A percentile compares a stretch with the other conserved stretches of the same genome.
Conservation (phyloP, 495 filamentous ascomycete genomes). For the Thozetella sp. region DNA sequence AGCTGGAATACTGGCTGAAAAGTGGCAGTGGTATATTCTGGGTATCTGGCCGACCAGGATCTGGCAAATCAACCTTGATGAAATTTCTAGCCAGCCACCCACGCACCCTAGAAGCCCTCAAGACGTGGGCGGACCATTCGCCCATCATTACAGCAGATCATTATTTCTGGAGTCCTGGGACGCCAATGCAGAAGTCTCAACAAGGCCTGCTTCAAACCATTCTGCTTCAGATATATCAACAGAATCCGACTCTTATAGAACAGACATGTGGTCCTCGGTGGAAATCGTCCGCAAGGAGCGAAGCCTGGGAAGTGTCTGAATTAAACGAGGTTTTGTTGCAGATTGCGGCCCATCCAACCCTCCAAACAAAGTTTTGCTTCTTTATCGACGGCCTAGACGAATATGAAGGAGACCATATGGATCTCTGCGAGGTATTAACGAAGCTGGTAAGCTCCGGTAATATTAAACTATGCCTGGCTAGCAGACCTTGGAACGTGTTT, state of each 20-base stretch:
- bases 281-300: neutral
- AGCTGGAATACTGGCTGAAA: slow-evolving; percentile 21
- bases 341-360: neutral
- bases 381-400: no score
- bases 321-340: neutral
- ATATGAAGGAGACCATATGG: slow-evolving; percentile 9
- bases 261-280: neutral
- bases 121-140: slow-evolving; percentile 18
- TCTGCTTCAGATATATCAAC: slow-evolving; percentile 31
- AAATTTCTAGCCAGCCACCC: slow-evolving; percentile 23
- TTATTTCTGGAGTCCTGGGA: slow-evolving; percentile 44
- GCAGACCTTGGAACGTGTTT: slow-evolving; percentile 45
- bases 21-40: slow-evolving; percentile 23
- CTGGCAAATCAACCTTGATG: slow-evolving; percentile 30
- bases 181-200: slow-evolving; percentile 32
- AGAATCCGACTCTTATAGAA: neutral
- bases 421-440: slow-evolving; percentile 2
- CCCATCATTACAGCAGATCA: slow-evolving; percentile 27
- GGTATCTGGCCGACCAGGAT: no score
- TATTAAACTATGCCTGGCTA: slow-evolving; percentile 47
- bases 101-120: slow-evolving; percentile 9
- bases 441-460: slow-evolving; percentile 8
- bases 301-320: neutral
- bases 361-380: neutral
- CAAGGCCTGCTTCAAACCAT: slow-evolving; percentile 39